phyloP scores from a whole-genome alignment of 208 protist species.

The Trypanosoma theileri region DNA sequence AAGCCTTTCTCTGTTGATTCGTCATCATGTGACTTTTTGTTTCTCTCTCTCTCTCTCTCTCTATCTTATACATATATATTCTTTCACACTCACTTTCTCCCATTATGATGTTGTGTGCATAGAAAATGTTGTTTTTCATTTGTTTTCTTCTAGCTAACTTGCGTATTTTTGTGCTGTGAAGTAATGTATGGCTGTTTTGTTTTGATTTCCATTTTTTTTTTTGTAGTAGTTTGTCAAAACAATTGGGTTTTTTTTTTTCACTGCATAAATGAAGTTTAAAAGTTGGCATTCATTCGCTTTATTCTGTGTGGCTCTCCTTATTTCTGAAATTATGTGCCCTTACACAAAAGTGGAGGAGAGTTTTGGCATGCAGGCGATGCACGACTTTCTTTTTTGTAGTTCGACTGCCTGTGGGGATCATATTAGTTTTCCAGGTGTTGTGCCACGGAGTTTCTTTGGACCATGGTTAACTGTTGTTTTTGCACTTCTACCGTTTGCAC shows the following conservation, averaged over 20 bases:
- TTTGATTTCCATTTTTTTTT: not conserved
- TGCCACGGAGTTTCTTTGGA: constrained; percentile 92
- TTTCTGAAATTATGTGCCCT: constrained; percentile 48
- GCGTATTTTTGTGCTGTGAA: too few relatives aligned
- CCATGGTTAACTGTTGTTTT: constrained; percentile 50
- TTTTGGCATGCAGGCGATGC: constrained; percentile 94
- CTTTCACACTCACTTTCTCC: too few relatives aligned
- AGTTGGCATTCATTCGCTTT: constrained; percentile 13
- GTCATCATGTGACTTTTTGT: too few relatives aligned
- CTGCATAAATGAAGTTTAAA: constrained; percentile 3
- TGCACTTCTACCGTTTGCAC: constrained; percentile 20
- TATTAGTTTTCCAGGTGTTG: constrained; percentile 88
- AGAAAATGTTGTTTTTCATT: too few relatives aligned
- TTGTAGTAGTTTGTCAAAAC: not conserved
- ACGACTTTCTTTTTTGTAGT: constrained; percentile 85
- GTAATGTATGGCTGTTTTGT: not conserved
- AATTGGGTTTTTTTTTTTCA: constrained; percentile 8
- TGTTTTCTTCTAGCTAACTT: too few relatives aligned
- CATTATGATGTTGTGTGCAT: too few relatives aligned
- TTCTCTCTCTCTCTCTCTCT: too few relatives aligned
- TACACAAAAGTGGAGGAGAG: constrained; percentile 95
- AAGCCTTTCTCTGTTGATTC: too few relatives aligned
- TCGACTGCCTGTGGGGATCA: constrained; percentile 83
- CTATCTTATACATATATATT: too few relatives aligned
- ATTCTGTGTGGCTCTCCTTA: constrained; percentile 26